Base-by-base conservation (phyloP, 352 stramenopile species). In the Phytopythium litorale region DNA sequence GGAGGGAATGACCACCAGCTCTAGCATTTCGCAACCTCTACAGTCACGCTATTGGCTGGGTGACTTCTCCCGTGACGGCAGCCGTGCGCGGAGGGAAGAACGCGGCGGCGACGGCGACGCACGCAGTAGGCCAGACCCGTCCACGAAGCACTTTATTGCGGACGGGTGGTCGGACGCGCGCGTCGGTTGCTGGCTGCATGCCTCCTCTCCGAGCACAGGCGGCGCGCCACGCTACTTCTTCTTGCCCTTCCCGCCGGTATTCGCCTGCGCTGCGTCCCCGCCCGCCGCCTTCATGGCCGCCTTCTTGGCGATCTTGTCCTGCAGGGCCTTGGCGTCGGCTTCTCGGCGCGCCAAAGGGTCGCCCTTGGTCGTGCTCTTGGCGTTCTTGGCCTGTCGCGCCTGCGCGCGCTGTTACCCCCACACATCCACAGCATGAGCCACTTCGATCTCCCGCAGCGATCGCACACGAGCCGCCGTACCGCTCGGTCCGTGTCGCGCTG, bases 241-340 rank as follows among this genome's bases (percentile, higher is more conserved):
- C 69, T 83, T 86, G 61, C 55, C 67, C n/a, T 62, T 71, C 53
- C 49, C 64, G 21, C 64, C 68, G 7, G 15, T 33, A 49, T 48
- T 38, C 23, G 65, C 55, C 28, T 63, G 38, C 23, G 68, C 33
- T 7, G 48, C 52, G 42, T 74, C 68, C 32, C 77, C 74, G 6
- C 78, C 83, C 38, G 73, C 75, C 3, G 75, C 68, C 64, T 91
- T 91, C 68, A 74, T 73, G 1, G 80, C 80, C 16, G 78, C 80
- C 61, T 93, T 93, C 23, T 73, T 76, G 4, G 82, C 84, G 32
- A 93, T 92, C 61, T 93, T 93, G 64, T 93, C 84, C 67, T 89
- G 80, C 19, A 93, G 68, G 18, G 84, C 84, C 74, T 93, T 91
- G 30, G 77, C 80, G 53, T 92, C 79, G 6, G 81, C 82, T 50